Evolutionary conservation across 2,329 filamentous ascomycete species (phyloP).

Genomic region (Metarhizium album): DNA sequence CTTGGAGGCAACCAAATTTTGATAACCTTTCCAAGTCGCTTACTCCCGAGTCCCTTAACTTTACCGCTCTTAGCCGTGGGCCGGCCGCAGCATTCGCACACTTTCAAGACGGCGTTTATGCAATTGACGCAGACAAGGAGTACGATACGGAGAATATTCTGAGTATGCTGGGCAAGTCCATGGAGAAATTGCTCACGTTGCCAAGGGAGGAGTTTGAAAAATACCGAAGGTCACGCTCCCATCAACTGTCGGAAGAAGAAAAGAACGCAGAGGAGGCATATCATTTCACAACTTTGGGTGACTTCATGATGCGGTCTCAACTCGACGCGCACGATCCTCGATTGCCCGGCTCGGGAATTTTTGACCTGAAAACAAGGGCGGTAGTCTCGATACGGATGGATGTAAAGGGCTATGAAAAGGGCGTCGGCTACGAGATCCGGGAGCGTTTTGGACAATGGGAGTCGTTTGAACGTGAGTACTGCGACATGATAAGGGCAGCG

Average conservation of each 20-base stretch:
- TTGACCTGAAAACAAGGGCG: constrained; percentile 90
- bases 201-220: constrained; percentile 75
- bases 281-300: constrained; percentile 76
- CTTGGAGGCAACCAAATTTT: constrained; percentile 65
- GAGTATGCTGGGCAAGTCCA: constrained; percentile 85
- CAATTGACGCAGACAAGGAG: constrained; percentile 92
- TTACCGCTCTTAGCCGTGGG: constrained; percentile 60
- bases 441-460: constrained; percentile 66
- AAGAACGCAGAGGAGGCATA: constrained; percentile 65
- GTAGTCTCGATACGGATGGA: constrained; percentile 91
- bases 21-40: constrained; percentile 59
- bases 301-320: constrained; percentile 92
- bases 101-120: constrained; percentile 76
- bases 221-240: constrained; percentile 60
- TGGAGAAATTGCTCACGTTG: constrained; percentile 89
- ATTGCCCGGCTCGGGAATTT: constrained; percentile 84
- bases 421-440: constrained; percentile 79
- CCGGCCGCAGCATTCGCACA: constrained; percentile 76
- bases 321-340: constrained; percentile 81
- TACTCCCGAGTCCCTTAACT: constrained; percentile 46
- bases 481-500: constrained; percentile 88
- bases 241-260: constrained; percentile 61
- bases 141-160: constrained; percentile 77
- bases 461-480: constrained; percentile 92
- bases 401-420: constrained; percentile 56